Base-by-base conservation (phyloP, 371 early-diverging fungal species). In the Apophysomyces sp. region DNA sequence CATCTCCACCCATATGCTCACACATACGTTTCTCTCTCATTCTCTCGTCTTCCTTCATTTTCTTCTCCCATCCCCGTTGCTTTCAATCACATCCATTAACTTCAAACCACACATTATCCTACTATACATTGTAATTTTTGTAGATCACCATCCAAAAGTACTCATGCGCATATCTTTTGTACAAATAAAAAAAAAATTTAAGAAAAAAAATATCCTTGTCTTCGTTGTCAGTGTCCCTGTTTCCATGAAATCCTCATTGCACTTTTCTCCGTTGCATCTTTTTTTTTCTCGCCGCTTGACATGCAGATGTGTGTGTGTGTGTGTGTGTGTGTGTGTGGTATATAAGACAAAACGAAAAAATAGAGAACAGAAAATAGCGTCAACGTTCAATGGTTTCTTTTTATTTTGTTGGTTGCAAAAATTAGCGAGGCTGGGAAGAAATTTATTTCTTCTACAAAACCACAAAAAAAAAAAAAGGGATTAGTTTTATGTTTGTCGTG, bases 401-500 rank as follows among this genome's bases (percentile, higher is more conserved):
- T 58, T 63, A 32, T 65, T 55, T 58, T 2, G 51, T 30, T 36
- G 57, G 30, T 52, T 57, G 60, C 34, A 30, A 30, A 61, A 66
- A 51, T 49, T 12, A 21, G 40, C 18, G 26, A 39, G 18, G 52
- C 8, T 30, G n/a, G 55, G 32, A 55, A 24, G 13, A 44, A 44
- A 60, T 74, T 71, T 74, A 74, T 62, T 74, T 74, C 69, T 74
- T 74, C 75, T 73, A 67, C 24, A 61, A 66, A 59, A 21, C 9
- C 21, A 9, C 4, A 21, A 21, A 21, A 44, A 21, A 4, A 44
- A 44, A 44, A 18, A 16, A 2, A 1, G 11, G 8, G 9, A 44
- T 3, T 6, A 7, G n/a, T 44, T 44, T 6, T 16, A 18, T 0
- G n/a, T 44, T 16, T 44, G 16, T 21, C 3, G 21, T 0, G 4